Conservation (phyloP, 2,329 filamentous ascomycete genomes). For the Diaporthe caulivora region DNA sequence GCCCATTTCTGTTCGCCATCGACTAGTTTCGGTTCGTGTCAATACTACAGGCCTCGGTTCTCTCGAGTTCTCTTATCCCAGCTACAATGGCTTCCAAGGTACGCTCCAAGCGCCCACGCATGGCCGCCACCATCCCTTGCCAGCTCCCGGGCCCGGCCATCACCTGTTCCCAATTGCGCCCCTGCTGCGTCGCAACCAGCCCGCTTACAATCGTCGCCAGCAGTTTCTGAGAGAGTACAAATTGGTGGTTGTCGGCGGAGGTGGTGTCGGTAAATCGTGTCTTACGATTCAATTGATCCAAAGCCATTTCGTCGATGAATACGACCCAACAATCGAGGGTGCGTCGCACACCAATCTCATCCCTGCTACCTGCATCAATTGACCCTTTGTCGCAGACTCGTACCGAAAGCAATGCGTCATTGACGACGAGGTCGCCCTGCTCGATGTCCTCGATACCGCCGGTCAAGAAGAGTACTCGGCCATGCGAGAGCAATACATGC, state of each 20-base stretch:
- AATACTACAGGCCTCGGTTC: slow-evolving; percentile 33
- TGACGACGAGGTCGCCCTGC: slow-evolving; percentile 95
- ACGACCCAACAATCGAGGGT: slow-evolving; percentile 99
- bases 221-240: slow-evolving; percentile 94
- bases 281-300: slow-evolving; percentile 97
- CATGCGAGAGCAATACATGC: slow-evolving; percentile 99
- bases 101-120: slow-evolving; percentile 40
- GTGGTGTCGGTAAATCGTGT: slow-evolving; percentile 99
- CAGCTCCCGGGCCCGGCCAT: not conserved
- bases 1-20: slow-evolving; percentile 35
- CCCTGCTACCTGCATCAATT: slow-evolving; percentile 42
- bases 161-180: slow-evolving; percentile 40
- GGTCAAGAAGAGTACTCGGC: slow-evolving; percentile 99
- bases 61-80: slow-evolving; percentile 35
- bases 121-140: not conserved
- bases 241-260: slow-evolving; percentile 95
- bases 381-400: slow-evolving; percentile 74
- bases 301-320: slow-evolving; percentile 99
- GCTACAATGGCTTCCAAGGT: slow-evolving; percentile 57
- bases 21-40: slow-evolving; percentile 30
- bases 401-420: slow-evolving; percentile 99
- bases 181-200: not conserved
- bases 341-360: slow-evolving; percentile 47
- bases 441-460: slow-evolving; percentile 98
- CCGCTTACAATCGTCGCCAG: slow-evolving; percentile 30